Percentiles rank a stretch among this genome's conserved stretches.
phyloP scores from a whole-genome alignment of 2,329 filamentous ascomycete species.

The Pseudogymnoascus sp. region DNA sequence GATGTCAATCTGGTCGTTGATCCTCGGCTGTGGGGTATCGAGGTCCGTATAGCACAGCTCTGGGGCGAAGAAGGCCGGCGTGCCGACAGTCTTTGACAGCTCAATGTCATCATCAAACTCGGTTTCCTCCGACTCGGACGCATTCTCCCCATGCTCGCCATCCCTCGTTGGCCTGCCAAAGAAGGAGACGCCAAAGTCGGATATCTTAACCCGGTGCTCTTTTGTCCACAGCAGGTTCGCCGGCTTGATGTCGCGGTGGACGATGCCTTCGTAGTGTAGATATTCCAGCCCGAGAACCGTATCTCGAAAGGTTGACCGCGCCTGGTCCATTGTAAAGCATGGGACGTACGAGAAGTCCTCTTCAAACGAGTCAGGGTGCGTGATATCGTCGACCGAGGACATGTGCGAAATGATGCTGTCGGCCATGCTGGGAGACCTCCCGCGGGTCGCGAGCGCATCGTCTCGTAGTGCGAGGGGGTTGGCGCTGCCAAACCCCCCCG shows the following conservation, averaged over 20 bases:
- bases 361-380: slow-evolving; percentile 57
- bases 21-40: slow-evolving; percentile 58
- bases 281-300: slow-evolving; percentile 91
- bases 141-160: slow-evolving; percentile 66
- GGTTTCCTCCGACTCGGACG: slow-evolving; percentile 70
- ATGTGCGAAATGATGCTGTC: slow-evolving; percentile 66
- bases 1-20: slow-evolving; percentile 90
- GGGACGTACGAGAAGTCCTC: slow-evolving; percentile 92
- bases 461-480: slow-evolving; percentile 27
- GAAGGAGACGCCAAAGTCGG: slow-evolving; percentile 97
- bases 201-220: slow-evolving; percentile 88
- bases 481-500: slow-evolving; percentile 68
- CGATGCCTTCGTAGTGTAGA: slow-evolving; percentile 77
- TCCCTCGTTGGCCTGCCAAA: slow-evolving; percentile 82
- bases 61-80: slow-evolving; percentile 93
- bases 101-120: slow-evolving; percentile 91
- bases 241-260: slow-evolving; percentile 77
- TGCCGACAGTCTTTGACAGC: slow-evolving; percentile 95
- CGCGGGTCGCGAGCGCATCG: slow-evolving; percentile 47
- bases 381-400: slow-evolving; percentile 54
- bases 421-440: slow-evolving; percentile 69
- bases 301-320: slow-evolving; percentile 79
- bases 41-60: slow-evolving; percentile 87
- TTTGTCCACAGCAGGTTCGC: slow-evolving; percentile 84
- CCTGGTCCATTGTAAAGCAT: slow-evolving; percentile 77